phyloP scores from a whole-genome alignment of 116 monocot species.

The Thalassia testudinum region DNA sequence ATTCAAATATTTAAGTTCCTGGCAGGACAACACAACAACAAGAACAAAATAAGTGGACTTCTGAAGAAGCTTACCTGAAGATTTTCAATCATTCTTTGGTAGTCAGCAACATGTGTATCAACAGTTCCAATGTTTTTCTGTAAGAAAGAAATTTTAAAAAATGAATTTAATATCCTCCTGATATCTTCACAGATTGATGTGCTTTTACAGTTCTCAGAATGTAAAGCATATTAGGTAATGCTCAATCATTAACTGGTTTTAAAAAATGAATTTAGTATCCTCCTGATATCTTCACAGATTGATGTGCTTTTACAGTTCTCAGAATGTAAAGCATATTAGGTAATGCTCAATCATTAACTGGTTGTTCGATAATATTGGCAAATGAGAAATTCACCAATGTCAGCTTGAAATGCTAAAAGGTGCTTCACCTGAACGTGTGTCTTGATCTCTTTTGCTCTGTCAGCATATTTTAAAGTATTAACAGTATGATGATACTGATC shows the following conservation, averaged over 20 bases:
- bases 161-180: too few relatives aligned
- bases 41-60: background rate
- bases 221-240: too few relatives aligned
- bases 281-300: too few relatives aligned
- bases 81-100: conserved; percentile 85
- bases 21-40: background rate
- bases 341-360: too few relatives aligned
- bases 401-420: background rate
- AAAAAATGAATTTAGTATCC: too few relatives aligned
- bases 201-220: too few relatives aligned
- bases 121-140: conserved; percentile 95
- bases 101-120: conserved; percentile 88
- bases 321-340: too few relatives aligned
- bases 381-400: background rate
- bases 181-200: too few relatives aligned
- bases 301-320: too few relatives aligned
- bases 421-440: conserved; percentile 74
- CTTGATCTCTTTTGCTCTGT: conserved; percentile 96
- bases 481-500: conserved; percentile 92
- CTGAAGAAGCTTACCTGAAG: conserved; percentile 49
- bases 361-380: too few relatives aligned
- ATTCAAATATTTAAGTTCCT: background rate
- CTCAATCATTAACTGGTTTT: background rate
- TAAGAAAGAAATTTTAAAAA: background rate
- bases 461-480: conserved; percentile 97